Evolutionary conservation across 2,329 filamentous ascomycete genomes (phyloP), one percentile per base, ranked within the genome.

Genomic region (Lasiodiplodia citricola): DNA sequence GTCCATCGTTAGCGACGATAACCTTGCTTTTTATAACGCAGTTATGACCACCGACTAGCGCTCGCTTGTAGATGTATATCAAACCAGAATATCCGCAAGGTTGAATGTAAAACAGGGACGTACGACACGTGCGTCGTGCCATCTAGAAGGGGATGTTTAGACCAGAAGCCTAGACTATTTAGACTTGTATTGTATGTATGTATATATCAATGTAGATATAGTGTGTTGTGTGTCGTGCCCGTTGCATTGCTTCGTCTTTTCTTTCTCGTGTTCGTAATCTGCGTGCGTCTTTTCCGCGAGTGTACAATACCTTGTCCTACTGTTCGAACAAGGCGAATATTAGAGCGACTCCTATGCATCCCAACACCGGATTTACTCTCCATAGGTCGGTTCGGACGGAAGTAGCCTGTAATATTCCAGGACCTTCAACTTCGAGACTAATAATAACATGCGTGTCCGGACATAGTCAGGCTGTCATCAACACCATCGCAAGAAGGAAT

Each of bases 11-110:
- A n/a, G 47, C 50, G 41, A 35, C 23, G 25, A 52, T 25, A 25
- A 35, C 28, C 31, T 35, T 35, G 6, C 8, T 35, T 35, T 35
- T 3, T 38, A 25, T 52, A 64, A 50, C 44, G 51, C 52, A 64
- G 60, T 52, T 47, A 64, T 54, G 60, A 52, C 25, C 44, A 64
- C 31, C 47, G 60, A 21, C n/a, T 25, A 52, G 60, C 47, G 23
- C 47, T 54, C 47, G 60, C 28, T 52, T 54, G 47, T 54, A 64
- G 37, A 25, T 16, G 13, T 60, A 47, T n/a, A 60, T n/a, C 44
- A 47, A 47, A 47, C 16, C 41, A 52, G 3, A 47, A 47, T 21
- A 54, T 16, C 23, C 51, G 11, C 25, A 18, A 31, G 25, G 51
- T 25, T 28, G 21, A 54, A 16, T 54, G 25, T 25, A 54, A 54